Evolutionary conservation across 78 protist species (phyloP).

Genomic region (Emiliania huxleyi): DNA sequence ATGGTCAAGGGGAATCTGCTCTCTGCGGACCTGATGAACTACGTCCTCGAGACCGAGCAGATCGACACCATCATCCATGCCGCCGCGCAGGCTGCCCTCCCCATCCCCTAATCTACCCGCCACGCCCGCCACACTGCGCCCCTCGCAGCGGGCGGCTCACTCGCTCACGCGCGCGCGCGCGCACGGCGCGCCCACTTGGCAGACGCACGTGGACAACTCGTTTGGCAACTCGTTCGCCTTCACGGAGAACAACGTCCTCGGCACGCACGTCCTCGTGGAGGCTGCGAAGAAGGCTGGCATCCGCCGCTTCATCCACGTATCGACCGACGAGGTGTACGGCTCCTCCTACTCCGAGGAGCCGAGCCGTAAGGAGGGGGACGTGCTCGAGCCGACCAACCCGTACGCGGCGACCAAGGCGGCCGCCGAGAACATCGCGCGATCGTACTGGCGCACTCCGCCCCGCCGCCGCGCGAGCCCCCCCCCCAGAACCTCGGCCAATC

Average conservation of each 20-base stretch:
- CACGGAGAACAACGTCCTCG: constrained; percentile 85
- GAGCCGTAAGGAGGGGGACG: not conserved
- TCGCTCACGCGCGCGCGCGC: no score
- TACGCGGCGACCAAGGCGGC: constrained; percentile 92
- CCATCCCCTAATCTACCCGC: not conserved
- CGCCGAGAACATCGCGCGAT: constrained; percentile 77
- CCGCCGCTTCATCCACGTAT: constrained; percentile 86
- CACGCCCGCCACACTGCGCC: no score
- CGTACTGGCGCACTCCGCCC: no score
- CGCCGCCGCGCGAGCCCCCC: no score
- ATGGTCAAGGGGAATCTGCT: constrained; percentile 77
- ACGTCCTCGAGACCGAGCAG: constrained; percentile 57
- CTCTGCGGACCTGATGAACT: constrained; percentile 52
- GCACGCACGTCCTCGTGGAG: constrained; percentile 91
- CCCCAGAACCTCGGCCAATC: no score
- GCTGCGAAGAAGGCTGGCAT: constrained; percentile 40
- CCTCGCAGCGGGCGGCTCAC: no score
- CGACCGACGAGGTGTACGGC: constrained; percentile 98
- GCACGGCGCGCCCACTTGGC: no score
- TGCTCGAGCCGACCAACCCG: constrained; percentile 90
- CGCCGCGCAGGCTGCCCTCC: constrained; percentile 91
- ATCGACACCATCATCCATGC: constrained; percentile 91
- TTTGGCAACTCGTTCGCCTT: constrained; percentile 78
- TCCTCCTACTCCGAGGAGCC: not conserved
- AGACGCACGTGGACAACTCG: constrained; percentile 84